These are phyloP conservation scores for Atkinsonella texensis DNA, from an alignment of 2,329 filamentous ascomycete genomes.

Conservation along the genomic window DNA sequence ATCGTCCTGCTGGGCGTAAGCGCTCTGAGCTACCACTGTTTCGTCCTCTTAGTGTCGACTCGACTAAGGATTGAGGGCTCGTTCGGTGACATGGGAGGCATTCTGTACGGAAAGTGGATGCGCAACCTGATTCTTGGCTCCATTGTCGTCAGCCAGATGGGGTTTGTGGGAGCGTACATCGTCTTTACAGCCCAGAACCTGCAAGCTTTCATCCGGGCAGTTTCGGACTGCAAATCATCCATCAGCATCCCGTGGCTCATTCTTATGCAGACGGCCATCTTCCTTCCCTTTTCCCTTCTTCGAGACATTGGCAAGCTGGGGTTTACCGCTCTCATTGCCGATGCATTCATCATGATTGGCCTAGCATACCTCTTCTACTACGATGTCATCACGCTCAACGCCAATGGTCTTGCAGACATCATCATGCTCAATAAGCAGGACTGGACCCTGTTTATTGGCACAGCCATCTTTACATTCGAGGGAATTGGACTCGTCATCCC, in stretches of 20 bases:
- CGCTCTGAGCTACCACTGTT: conserved; percentile 88
- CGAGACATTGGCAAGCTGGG: conserved; percentile 96
- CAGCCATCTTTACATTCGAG: conserved; percentile 97
- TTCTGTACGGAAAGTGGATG: conserved; percentile 86
- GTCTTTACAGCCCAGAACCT: conserved; percentile 95
- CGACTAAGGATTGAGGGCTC: conserved; percentile 81
- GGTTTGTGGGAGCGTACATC: conserved; percentile 90
- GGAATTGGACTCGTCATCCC: conserved; percentile 96
- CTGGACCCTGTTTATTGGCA: conserved; percentile 98
- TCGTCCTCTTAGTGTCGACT: conserved; percentile 82
- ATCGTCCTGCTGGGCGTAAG: conserved; percentile 79
- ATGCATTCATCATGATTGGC: conserved; percentile 87
- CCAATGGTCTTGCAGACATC: conserved; percentile 71
- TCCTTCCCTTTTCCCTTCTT: conserved; percentile 85
- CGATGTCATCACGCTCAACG: conserved; percentile 72
- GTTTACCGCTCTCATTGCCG: conserved; percentile 85
- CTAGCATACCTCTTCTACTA: conserved; percentile 94
- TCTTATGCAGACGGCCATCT: conserved; percentile 88
- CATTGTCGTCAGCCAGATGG: conserved; percentile 90
- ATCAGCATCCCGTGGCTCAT: conserved; percentile 87
- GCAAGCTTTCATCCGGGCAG: conserved; percentile 86
- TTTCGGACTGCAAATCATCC: conserved; percentile 73
- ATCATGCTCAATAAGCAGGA: conserved; percentile 78
- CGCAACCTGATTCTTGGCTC: conserved; percentile 76
- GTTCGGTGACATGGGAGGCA: conserved; percentile 91